Conservation (phyloP, 192 early-diverging fungal species). For the Coemansia asiatica region DNA sequence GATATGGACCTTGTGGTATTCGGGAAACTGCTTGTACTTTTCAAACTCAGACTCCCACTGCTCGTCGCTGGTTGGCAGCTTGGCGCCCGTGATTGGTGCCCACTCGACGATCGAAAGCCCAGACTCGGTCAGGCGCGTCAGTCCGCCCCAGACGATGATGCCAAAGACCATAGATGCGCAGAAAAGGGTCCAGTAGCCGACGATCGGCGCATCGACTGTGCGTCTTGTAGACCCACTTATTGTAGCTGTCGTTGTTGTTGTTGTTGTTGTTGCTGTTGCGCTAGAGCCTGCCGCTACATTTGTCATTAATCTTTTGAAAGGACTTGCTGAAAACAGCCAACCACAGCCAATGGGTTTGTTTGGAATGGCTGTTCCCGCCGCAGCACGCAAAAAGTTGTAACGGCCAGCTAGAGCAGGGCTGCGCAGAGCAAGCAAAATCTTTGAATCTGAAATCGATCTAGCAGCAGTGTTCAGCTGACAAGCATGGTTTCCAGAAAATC, state of each 20-base stretch:
- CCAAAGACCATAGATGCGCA: slow-evolving; percentile 87
- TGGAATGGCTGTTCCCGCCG: neutral
- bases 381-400: slow-evolving; percentile 16
- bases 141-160: slow-evolving; percentile 90
- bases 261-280: neutral
- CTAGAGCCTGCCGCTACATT: neutral
- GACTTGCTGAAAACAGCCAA: neutral
- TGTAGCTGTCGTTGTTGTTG: neutral
- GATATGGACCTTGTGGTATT: slow-evolving; percentile 93
- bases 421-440: neutral
- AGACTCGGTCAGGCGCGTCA: slow-evolving; percentile 95
- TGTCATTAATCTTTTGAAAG: neutral
- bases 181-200: slow-evolving; percentile 93
- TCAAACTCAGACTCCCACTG: slow-evolving; percentile 95
- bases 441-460: neutral
- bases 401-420: slow-evolving; percentile 20
- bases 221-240: neutral
- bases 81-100: slow-evolving; percentile 93
- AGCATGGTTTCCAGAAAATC: neutral
- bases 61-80: slow-evolving; percentile 76
- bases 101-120: slow-evolving; percentile 97
- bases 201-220: slow-evolving; percentile 55
- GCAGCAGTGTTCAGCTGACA: neutral
- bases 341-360: neutral
- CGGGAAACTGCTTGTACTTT: slow-evolving; percentile 98